Conservation (phyloP, 2,329 filamentous ascomycete genomes). For the Coniochaeta sp. region DNA sequence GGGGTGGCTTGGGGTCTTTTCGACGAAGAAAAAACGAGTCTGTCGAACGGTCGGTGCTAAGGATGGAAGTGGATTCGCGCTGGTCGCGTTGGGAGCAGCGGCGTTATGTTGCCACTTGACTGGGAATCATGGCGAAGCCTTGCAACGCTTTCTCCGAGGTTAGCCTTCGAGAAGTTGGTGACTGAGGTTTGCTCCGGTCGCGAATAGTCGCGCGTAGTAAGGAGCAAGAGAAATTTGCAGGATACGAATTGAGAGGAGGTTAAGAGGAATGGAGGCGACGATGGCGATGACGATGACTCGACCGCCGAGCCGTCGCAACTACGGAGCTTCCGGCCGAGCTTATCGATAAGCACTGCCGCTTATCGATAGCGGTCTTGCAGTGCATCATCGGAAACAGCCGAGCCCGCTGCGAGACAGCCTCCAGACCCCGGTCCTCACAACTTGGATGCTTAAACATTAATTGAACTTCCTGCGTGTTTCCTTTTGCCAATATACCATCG, state of each 20-base stretch:
- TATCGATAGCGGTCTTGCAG: neutral
- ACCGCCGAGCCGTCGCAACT: neutral
- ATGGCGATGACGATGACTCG: neutral
- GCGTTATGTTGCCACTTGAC: neutral
- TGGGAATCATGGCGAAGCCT: neutral
- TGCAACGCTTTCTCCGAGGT: neutral
- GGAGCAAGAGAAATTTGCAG: neutral
- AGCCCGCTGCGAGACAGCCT: too few relatives aligned
- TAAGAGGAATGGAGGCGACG: neutral
- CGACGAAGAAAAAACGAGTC: neutral
- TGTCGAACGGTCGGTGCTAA: neutral
- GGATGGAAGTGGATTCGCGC: neutral
- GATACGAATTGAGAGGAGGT: neutral
- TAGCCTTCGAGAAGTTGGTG: neutral
- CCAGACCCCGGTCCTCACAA: too few relatives aligned
- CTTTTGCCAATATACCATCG: neutral
- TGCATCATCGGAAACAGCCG: neutral
- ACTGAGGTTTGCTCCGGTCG: neutral
- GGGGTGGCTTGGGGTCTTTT: neutral
- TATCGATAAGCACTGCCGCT: constrained; percentile 1
- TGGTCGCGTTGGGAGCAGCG: neutral
- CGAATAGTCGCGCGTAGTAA: neutral
- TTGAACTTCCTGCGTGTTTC: neutral
- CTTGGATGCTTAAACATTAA: too few relatives aligned
- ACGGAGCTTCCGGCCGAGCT: neutral